Base-by-base conservation (phyloP, 1,284 basidiomycete genomes). In the Rhodotorula sp. region DNA sequence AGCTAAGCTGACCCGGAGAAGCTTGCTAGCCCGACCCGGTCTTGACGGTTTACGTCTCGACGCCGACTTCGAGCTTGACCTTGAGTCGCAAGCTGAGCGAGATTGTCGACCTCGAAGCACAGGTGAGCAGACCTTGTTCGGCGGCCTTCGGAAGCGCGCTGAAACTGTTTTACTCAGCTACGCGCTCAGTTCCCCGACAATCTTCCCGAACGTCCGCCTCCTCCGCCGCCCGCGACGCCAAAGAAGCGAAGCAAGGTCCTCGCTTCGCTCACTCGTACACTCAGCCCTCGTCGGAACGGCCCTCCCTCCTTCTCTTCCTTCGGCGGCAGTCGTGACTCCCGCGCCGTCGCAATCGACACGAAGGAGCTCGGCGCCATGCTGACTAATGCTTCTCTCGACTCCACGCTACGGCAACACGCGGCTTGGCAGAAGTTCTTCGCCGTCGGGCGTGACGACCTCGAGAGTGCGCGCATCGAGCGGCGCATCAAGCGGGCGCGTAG, bases 381-480 rank as follows among this genome's bases (percentile, higher is more conserved):
- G 64, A 92, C 90, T 2, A 84, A 86, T 4, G 79, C 92, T 37
- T 86, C 90, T 62, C 91, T 91, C 76, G 85, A 87, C 61, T 80
- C 85, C 10, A 78, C 81, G 2, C 78, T 91, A 40, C 86, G 89
- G 54, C 83, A 86, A 67, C 82, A 86, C 53, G 86, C 88, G 62
- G 83, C 86, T 3, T 94, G 91, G 91, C 89, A 88, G 77, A 86
- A 89, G n/a, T 94, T 94, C 75, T 87, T 92, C 59, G 84, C 87
- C 52, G 90, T 92, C 26, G 85, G 91, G 70, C 87, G 87, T 7
- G 92, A 94, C 77, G 91, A 94, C 79, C 81, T 94, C 57, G 88
- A 92, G 81, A 92, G 90, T 77, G 87, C 89, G 8, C 86, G 91
- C 55, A 87, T 90, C 54, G 91, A 94, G 80, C 85, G 92, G 67